Conservation (phyloP, 805 yeast species). For the Kuraishia molischiana region DNA sequence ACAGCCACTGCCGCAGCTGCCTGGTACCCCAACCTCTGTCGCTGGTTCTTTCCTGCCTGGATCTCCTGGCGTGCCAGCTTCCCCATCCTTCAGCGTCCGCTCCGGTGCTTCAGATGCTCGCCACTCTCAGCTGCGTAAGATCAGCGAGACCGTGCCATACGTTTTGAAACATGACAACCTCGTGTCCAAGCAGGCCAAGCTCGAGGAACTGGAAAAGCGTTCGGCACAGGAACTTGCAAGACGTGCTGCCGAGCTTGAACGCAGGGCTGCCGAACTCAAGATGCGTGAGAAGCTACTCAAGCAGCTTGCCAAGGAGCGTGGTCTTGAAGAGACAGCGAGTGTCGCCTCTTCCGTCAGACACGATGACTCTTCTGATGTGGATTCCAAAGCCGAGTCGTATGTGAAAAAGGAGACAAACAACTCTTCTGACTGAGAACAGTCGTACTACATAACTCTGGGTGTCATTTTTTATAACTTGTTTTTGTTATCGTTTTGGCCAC, state of each 20-base stretch:
- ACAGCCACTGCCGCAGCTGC: not conserved
- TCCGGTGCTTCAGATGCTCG: constrained; percentile 1
- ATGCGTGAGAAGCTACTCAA: constrained; percentile 48
- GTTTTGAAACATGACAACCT: constrained; percentile 70
- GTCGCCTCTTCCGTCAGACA: not conserved
- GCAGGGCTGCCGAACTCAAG: constrained; percentile 64
- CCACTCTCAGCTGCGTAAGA: constrained; percentile 57
- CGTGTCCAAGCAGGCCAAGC: constrained; percentile 63
- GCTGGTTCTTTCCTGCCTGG: not conserved
- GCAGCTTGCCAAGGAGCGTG: constrained; percentile 12
- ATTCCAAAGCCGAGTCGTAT: not conserved
- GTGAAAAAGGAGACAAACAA: not conserved
- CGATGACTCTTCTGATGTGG: not conserved
- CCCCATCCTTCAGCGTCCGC: constrained; percentile 8
- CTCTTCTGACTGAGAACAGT: too few relatives aligned
- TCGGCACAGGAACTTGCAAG: constrained; percentile 64
- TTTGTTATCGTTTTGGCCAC: too few relatives aligned
- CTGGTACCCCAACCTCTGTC: not conserved
- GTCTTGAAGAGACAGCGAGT: not conserved
- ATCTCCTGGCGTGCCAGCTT: constrained; percentile 11
- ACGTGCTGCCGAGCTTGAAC: constrained; percentile 70
- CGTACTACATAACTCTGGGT: too few relatives aligned
- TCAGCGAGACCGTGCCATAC: constrained; percentile 81
- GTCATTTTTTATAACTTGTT: too few relatives aligned
- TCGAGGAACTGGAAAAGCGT: constrained; percentile 71